Evolutionary conservation across 1,284 basidiomycete genomes (phyloP), one percentile per base, ranked within the genome.

Genomic region (Dichomitus squalens): DNA sequence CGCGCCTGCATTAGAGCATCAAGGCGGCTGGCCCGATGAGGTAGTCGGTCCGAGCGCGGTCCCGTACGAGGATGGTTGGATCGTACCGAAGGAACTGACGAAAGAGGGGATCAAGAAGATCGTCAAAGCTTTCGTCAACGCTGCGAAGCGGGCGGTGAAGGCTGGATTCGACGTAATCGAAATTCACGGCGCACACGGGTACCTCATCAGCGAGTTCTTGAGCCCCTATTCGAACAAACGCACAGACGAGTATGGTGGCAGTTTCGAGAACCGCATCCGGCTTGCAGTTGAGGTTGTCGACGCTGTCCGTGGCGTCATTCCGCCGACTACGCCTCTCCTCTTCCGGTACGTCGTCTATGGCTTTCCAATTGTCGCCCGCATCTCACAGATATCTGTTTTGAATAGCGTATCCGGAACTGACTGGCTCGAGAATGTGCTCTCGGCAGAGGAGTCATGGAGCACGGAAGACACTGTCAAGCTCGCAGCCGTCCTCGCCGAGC

Each of bases 11-110:
- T 72, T 66, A 7, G 67, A 70, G 35, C 71, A 75, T 11, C 79
- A 75, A 70, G 74, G 71, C 49, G 90, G 91, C 4, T 93, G 89
- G 89, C 82, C 84, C 0, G 76, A 85, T 52, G 73, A 77, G 70
- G 79, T 69, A 34, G 48, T 52, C 43, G 69, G 55, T 0, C 86
- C 92, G 1, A 87, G 83, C 1, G 71, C 77, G 0, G 76, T 90
- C 40, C 76, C 84, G 0, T 92, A 79, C 70, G 64, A 71, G 35
- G 73, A 80, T 0, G 63, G 68, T 0, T 84, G 78, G 60, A 5
- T 85, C 1, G 64, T 72, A 3, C 90, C 90, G 0, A 78, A 84
- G 54, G 88, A 76, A 50, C 76, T 87, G 52, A 77, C 76, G 2
- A 61, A 67, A 14, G 75, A 76, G 21, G 83, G 86, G 38, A 85